These are phyloP conservation scores for Stellera chamaejasme DNA, from an alignment of 345 rosid species.

Conservation along the genomic window DNA sequence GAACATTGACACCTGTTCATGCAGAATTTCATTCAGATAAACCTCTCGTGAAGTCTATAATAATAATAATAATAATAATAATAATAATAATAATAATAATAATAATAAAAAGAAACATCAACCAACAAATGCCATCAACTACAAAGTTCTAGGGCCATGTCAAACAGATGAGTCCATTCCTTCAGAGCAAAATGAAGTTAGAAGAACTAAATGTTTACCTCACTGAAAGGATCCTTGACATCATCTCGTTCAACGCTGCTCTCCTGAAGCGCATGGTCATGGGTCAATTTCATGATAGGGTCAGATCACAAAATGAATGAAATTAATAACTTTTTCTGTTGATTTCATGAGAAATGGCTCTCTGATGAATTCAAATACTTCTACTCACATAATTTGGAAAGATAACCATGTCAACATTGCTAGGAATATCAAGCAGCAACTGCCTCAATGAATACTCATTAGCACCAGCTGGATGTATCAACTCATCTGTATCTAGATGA, in stretches of 20 bases:
- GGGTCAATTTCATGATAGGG: conserved; percentile 3
- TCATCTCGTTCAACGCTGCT: conserved; percentile 86
- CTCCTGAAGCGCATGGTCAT: conserved; percentile 38
- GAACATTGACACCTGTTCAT: conserved; percentile 83
- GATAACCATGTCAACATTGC: conserved; percentile 80
- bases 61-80: no score
- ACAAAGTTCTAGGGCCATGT: background rate
- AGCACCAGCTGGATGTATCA: conserved; percentile 90
- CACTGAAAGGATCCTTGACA: conserved; percentile 85
- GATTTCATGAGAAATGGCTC: background rate
- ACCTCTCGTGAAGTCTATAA: no score
- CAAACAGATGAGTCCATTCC: background rate
- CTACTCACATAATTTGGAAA: conserved; percentile 94
- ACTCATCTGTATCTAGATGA: conserved; percentile 92
- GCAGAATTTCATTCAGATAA: background rate
- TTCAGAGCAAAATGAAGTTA: background rate
- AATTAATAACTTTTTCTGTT: conserved; percentile 3
- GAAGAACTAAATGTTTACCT: conserved; percentile 32
- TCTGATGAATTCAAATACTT: conserved; percentile 8
- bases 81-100: no score
- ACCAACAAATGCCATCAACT: background rate
- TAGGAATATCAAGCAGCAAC: conserved; percentile 77
- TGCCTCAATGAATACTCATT: conserved; percentile 81
- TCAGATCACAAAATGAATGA: conserved; percentile 7
- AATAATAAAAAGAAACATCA: conserved; percentile 3